A percentile compares a stretch with the other conserved stretches of the same genome.
Conservation (phyloP, 495 filamentous ascomycete species). For the Penicillium pulvis region DNA sequence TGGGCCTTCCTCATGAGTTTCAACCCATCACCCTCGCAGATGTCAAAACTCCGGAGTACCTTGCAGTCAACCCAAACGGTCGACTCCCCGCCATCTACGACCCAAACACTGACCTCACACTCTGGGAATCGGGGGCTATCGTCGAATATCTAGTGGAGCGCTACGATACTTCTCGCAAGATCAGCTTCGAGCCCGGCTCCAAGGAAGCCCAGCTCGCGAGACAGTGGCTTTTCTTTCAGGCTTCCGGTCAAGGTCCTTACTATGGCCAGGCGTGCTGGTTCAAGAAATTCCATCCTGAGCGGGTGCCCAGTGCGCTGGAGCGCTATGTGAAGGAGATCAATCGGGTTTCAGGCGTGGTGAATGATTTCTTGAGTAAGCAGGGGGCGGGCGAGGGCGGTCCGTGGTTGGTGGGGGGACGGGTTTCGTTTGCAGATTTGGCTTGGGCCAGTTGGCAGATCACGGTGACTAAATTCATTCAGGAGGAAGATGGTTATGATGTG, state of each 20-base stretch:
- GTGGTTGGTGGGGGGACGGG: neutral
- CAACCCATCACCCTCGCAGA: conserved; percentile 43
- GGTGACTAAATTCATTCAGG: conserved; percentile 5
- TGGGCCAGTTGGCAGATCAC: conserved; percentile 6
- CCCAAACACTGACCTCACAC: conserved; percentile 57
- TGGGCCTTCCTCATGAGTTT: conserved; percentile 53
- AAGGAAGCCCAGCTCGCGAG: conserved; percentile 3
- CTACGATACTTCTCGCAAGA: conserved; percentile 6
- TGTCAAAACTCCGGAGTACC: conserved; percentile 54
- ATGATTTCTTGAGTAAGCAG: conserved; percentile 8
- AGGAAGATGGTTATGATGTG: conserved; percentile 11
- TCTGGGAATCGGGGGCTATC: conserved; percentile 72
- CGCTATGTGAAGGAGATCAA: conserved; percentile 6
- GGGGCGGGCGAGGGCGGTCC: neutral
- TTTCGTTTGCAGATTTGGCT: neutral
- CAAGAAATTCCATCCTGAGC: conserved; percentile 2
- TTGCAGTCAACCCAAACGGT: conserved; percentile 65
- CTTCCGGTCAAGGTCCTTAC: conserved; percentile 9
- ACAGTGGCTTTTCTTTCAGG: conserved; percentile 8
- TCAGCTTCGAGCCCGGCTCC: conserved; percentile 8
- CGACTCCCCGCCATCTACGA: conserved; percentile 58
- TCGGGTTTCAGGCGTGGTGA: conserved; percentile 3
- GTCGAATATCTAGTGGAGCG: conserved; percentile 43
- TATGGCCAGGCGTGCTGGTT: conserved; percentile 8
- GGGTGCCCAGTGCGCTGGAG: neutral